Conservation (phyloP, 179 eudicot genomes). For the Drosera spatulata region DNA sequence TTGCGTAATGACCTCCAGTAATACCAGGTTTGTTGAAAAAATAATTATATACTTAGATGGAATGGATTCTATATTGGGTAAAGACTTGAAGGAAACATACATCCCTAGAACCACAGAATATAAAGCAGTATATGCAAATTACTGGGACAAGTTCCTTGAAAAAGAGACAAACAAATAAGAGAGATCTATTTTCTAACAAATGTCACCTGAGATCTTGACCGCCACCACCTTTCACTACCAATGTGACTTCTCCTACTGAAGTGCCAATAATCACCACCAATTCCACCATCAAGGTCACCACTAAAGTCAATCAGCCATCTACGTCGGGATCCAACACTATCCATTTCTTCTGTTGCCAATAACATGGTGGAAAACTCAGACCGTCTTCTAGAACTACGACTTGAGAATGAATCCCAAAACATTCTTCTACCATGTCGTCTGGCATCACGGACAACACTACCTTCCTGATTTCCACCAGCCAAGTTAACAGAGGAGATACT, state of each 20-base stretch:
- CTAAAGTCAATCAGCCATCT: constrained; percentile 76
- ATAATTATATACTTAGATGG: too few relatives aligned
- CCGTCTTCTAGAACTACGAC: constrained; percentile 54
- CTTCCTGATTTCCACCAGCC: constrained; percentile 34
- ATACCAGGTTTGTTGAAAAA: too few relatives aligned
- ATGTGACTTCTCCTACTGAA: constrained; percentile 32
- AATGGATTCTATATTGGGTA: too few relatives aligned
- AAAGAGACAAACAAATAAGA: too few relatives aligned
- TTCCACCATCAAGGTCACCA: constrained; percentile 37
- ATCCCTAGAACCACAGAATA: too few relatives aligned
- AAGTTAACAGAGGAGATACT: constrained; percentile 39
- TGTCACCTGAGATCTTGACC: constrained; percentile 60
- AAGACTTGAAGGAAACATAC: too few relatives aligned
- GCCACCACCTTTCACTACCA: constrained; percentile 37
- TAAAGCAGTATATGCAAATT: too few relatives aligned
- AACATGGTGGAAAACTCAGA: constrained; percentile 43
- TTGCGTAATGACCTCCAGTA: too few relatives aligned
- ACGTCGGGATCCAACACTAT: constrained; percentile 43
- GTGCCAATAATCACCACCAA: constrained; percentile 34
- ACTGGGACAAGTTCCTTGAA: too few relatives aligned
- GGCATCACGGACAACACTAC: constrained; percentile 31
- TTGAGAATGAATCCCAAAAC: constrained; percentile 69
- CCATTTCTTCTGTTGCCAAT: constrained; percentile 43
- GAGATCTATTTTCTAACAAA: not conserved
- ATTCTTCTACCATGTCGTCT: constrained; percentile 55